Conservation (phyloP, 495 filamentous ascomycete genomes). For the Aspergillus panamensis region DNA sequence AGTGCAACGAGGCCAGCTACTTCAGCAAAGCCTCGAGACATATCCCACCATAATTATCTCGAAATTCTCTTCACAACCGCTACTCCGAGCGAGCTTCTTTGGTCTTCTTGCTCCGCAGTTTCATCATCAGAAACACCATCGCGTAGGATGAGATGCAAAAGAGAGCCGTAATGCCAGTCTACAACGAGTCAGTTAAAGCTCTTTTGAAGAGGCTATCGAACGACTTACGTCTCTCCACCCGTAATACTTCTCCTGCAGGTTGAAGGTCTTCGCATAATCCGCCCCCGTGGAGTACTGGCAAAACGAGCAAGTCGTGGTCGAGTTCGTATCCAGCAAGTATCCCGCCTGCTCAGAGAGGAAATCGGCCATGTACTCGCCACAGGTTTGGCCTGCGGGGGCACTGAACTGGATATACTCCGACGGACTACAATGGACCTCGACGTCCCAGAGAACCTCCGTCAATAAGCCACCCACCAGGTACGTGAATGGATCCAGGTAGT, state of each 20-base stretch:
- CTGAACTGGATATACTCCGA: slow-evolving; percentile 60
- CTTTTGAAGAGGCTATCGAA: not conserved
- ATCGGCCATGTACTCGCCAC: slow-evolving; percentile 60
- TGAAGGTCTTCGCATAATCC: slow-evolving; percentile 42
- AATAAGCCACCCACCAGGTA: slow-evolving; percentile 51
- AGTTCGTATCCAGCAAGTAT: slow-evolving; percentile 53
- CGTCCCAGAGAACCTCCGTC: slow-evolving; percentile 40
- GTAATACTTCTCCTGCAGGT: slow-evolving; percentile 38
- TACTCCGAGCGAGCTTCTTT: slow-evolving; percentile 33
- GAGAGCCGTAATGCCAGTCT: slow-evolving; percentile 42
- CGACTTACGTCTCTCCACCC: slow-evolving; percentile 43
- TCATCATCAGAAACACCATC: slow-evolving; percentile 44
- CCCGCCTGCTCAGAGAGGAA: slow-evolving; percentile 53
- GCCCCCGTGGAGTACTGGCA: slow-evolving; percentile 50
- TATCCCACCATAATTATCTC: no score
- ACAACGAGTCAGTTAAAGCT: slow-evolving; percentile 11
- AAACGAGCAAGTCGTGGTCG: slow-evolving; percentile 55
- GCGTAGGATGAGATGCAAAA: slow-evolving; percentile 42
- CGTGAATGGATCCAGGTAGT: slow-evolving; percentile 55
- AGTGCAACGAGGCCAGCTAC: not conserved
- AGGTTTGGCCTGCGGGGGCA: slow-evolving; percentile 58
- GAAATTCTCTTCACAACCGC: not conserved
- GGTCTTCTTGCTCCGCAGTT: slow-evolving; percentile 43
- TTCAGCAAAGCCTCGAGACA: no score
- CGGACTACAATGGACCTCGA: slow-evolving; percentile 52